A percentile compares a stretch with the other conserved stretches of the same genome.
Conservation (phyloP, 108 stramenopile genomes). For the Pelagomonas calceolata region DNA sequence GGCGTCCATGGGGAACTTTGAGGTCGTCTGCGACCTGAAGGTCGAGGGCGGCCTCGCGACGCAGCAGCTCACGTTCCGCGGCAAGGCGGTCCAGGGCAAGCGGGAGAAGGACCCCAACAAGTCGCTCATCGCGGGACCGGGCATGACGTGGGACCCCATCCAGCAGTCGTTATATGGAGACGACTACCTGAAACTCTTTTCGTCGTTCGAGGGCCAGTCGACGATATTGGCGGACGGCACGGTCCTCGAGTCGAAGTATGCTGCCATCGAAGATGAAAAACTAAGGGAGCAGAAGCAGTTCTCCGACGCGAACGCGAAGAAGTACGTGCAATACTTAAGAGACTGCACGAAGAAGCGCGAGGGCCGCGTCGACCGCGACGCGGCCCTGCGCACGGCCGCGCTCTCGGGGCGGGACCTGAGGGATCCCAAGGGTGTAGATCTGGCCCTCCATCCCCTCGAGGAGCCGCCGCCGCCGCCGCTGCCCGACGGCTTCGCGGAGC, state of each 20-base stretch:
- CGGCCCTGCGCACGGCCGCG: neutral
- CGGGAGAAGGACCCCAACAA: no score
- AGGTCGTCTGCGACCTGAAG: neutral
- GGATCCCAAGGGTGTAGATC: slow-evolving; percentile 4
- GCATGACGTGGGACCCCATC: no score
- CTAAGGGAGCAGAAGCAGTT: neutral
- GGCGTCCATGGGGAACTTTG: slow-evolving; percentile 3
- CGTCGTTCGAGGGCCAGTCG: no score
- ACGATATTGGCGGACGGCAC: neutral
- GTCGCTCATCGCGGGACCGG: no score
- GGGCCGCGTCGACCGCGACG: neutral
- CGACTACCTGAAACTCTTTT: no score
- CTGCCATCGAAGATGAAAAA: neutral
- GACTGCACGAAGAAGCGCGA: neutral
- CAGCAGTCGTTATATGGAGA: no score
- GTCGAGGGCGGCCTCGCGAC: slow-evolving; percentile 1
- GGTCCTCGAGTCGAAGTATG: neutral
- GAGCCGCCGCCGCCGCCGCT: slow-evolving; percentile 12
- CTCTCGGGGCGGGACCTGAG: neutral
- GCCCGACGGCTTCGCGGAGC: slow-evolving; percentile 10
- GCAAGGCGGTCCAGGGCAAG: neutral
- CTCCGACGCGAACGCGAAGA: neutral
- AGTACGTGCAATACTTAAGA: slow-evolving; percentile 2
- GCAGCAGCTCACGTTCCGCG: neutral
- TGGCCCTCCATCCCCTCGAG: slow-evolving; percentile 6